Percentiles rank a stretch among this genome's conserved stretches.
Evolutionary conservation across 2,329 filamentous ascomycete species (phyloP).

Genomic region (Colletotrichum chrysophilum): DNA sequence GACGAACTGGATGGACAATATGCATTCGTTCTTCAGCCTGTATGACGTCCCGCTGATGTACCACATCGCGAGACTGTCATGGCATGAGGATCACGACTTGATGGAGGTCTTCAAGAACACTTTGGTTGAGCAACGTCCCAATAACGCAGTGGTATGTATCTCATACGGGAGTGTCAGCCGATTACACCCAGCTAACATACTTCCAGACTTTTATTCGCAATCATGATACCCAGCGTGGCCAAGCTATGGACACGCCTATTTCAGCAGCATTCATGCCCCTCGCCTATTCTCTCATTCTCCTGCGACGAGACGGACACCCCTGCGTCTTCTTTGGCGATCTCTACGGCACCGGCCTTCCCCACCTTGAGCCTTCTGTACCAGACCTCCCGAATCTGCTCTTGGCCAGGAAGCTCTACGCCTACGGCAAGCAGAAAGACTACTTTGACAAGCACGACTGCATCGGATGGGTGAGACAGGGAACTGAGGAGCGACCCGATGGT

Average conservation of each 20-base stretch:
- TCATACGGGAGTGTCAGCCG: background rate
- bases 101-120: slow-evolving; percentile 12
- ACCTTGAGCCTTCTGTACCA: background rate
- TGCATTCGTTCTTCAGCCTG: slow-evolving; percentile 16
- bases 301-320: slow-evolving; percentile 10
- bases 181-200: background rate
- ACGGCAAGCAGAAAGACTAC: slow-evolving; percentile 9
- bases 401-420: slow-evolving; percentile 4
- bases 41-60: slow-evolving; percentile 19
- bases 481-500: background rate
- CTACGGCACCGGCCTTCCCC: background rate
- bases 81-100: slow-evolving; percentile 2
- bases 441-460: slow-evolving; percentile 5
- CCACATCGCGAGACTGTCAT: slow-evolving; percentile 11
- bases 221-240: slow-evolving; percentile 16
- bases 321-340: slow-evolving; percentile 19
- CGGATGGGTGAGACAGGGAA: slow-evolving; percentile 9
- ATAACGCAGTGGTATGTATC: slow-evolving; percentile 11
- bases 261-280: background rate
- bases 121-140: slow-evolving; percentile 1
- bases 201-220: slow-evolving; percentile 15
- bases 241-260: slow-evolving; percentile 17
- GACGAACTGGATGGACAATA: slow-evolving; percentile 10
- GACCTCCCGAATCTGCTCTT: slow-evolving; percentile 1
- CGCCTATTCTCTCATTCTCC: slow-evolving; percentile 8